These are phyloP conservation scores for Sclerotinia spermophila DNA, from an alignment of 2,329 filamentous ascomycete genomes.

Conservation along the genomic window DNA sequence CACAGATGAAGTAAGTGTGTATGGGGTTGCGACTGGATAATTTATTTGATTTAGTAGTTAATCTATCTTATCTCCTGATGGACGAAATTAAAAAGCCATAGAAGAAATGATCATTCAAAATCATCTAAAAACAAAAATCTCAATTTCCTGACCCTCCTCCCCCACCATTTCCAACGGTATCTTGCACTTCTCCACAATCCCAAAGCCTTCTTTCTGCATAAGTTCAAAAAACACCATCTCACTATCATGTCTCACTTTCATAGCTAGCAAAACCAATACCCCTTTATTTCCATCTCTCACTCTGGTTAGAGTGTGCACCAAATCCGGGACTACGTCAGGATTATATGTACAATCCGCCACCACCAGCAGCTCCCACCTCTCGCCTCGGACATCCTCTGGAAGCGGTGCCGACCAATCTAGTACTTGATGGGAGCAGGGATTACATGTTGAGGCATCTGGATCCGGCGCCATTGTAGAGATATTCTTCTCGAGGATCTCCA, in stretches of 20 bases:
- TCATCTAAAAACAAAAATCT: conserved; percentile 33
- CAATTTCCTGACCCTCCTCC: conserved; percentile 32
- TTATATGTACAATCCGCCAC: conserved; percentile 75
- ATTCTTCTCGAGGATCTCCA: conserved; percentile 57
- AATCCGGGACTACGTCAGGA: conserved; percentile 58
- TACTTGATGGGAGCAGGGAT: conserved; percentile 41
- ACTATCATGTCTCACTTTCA: conserved; percentile 65
- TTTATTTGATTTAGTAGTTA: background rate
- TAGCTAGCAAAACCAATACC: conserved; percentile 51
- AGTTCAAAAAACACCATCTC: conserved; percentile 64
- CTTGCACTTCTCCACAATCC: conserved; percentile 23
- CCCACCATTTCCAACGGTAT: conserved; percentile 29
- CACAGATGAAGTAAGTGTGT: background rate
- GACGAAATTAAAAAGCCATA: background rate
- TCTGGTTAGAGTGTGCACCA: conserved; percentile 54
- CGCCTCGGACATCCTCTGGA: conserved; percentile 30
- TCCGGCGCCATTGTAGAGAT: conserved; percentile 9
- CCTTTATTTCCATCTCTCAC: conserved; percentile 14
- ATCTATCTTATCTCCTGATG: background rate
- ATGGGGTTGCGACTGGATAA: background rate
- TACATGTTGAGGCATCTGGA: background rate
- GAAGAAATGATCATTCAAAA: background rate
- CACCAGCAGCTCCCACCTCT: conserved; percentile 54
- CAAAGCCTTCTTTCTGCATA: conserved; percentile 41
- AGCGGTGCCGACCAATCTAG: conserved; percentile 62